Evolutionary conservation across 805 yeast species (phyloP).

Genomic region (Candida yuanshanica): DNA sequence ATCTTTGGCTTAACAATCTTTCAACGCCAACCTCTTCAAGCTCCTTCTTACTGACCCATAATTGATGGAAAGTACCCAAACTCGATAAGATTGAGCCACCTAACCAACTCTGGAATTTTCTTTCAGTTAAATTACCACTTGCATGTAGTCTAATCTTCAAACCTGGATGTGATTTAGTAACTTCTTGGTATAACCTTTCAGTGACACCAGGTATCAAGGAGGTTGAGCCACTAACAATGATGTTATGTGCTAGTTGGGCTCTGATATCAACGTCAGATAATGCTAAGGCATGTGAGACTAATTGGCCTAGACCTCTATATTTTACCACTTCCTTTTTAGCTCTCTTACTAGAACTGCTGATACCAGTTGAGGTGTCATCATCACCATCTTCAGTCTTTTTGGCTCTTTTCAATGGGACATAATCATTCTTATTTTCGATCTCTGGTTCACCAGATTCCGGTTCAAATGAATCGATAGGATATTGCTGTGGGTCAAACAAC

Average conservation of each 20-base stretch:
- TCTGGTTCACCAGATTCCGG: slow-evolving; percentile 49
- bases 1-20: slow-evolving; percentile 72
- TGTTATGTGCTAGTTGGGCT: slow-evolving; percentile 82
- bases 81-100: slow-evolving; percentile 89
- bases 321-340: slow-evolving; percentile 20
- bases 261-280: slow-evolving; percentile 75
- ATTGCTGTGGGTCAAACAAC: slow-evolving; percentile 57
- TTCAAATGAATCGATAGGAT: slow-evolving; percentile 31
- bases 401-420: slow-evolving; percentile 65
- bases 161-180: slow-evolving; percentile 70
- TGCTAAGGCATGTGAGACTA: slow-evolving; percentile 50
- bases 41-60: slow-evolving; percentile 88
- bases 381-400: slow-evolving; percentile 29
- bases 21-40: slow-evolving; percentile 86
- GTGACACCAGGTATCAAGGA: slow-evolving; percentile 78
- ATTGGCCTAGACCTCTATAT: slow-evolving; percentile 49
- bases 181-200: slow-evolving; percentile 68
- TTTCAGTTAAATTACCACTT: slow-evolving; percentile 70
- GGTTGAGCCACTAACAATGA: slow-evolving; percentile 80
- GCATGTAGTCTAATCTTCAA: slow-evolving; percentile 80
- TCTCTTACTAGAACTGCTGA: slow-evolving; percentile 24
- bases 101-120: slow-evolving; percentile 81
- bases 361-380: slow-evolving; percentile 21
- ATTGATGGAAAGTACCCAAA: slow-evolving; percentile 89
- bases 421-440: slow-evolving; percentile 47